These are phyloP conservation scores for Stephania cephalantha DNA, from an alignment of 164 flowering plant species.

Conservation along the genomic window DNA sequence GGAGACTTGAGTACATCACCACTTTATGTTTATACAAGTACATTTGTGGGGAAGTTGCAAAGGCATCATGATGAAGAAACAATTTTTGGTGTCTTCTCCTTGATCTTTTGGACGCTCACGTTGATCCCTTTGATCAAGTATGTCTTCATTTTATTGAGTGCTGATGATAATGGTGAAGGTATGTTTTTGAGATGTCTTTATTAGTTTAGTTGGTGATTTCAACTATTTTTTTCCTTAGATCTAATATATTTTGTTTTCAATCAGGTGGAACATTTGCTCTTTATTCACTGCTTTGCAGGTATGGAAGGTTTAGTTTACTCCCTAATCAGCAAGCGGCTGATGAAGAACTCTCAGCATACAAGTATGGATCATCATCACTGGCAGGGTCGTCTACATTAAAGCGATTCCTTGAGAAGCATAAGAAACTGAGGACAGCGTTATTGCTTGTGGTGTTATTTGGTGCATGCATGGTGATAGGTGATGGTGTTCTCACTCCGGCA, in stretches of 20 bases:
- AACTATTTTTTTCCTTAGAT: background rate
- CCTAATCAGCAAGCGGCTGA: slow-evolving; percentile 95
- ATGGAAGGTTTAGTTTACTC: slow-evolving; percentile 69
- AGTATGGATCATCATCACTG: slow-evolving; percentile 46
- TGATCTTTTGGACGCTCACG: slow-evolving; percentile 76
- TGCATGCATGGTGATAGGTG: slow-evolving; percentile 85
- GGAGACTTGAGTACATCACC: slow-evolving; percentile 70
- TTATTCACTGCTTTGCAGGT: slow-evolving; percentile 83
- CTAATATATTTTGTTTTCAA: slow-evolving; percentile 13
- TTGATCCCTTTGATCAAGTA: slow-evolving; percentile 68
- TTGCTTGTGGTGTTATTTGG: slow-evolving; percentile 67
- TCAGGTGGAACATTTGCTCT: slow-evolving; percentile 94
- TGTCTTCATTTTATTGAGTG: slow-evolving; percentile 49
- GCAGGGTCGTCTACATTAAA: slow-evolving; percentile 38
- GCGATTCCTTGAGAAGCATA: slow-evolving; percentile 71
- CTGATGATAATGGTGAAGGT: slow-evolving; percentile 92
- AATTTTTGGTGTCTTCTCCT: slow-evolving; percentile 62
- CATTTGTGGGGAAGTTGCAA: slow-evolving; percentile 43
- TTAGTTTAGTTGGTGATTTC: slow-evolving; percentile 6
- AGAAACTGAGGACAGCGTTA: slow-evolving; percentile 44
- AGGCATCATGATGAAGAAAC: slow-evolving; percentile 37
- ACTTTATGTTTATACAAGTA: slow-evolving; percentile 48
- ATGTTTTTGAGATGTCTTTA: background rate
- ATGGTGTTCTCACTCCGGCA: slow-evolving; percentile 85
- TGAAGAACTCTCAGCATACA: slow-evolving; percentile 81